Evolutionary conservation across 1,139 yeast species (phyloP).

Genomic region (Ogataea hybrid): DNA sequence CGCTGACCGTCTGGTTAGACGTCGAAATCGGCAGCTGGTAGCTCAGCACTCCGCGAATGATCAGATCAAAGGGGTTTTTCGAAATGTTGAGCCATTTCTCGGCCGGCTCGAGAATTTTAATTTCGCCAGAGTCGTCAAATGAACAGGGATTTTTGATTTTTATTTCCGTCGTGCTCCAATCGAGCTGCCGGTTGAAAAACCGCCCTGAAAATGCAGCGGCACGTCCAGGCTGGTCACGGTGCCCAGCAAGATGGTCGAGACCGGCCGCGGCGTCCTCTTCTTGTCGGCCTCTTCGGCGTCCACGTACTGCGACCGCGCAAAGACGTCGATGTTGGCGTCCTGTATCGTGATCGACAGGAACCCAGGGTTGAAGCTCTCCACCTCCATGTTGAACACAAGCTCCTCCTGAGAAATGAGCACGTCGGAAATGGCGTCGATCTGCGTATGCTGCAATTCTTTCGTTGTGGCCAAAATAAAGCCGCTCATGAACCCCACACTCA

Average conservation of each 20-base stretch:
- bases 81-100: conserved; percentile 75
- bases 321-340: conserved; percentile 76
- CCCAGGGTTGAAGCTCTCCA: conserved; percentile 87
- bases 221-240: conserved; percentile 64
- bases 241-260: conserved; percentile 73
- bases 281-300: conserved; percentile 10
- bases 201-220: conserved; percentile 74
- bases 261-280: conserved; percentile 11
- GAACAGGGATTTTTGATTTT: conserved; percentile 73
- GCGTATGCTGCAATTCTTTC: conserved; percentile 72
- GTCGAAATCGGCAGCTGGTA: conserved; percentile 70
- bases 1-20: conserved; percentile 55
- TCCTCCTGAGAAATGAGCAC: conserved; percentile 84
- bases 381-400: conserved; percentile 71
- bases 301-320: conserved; percentile 73
- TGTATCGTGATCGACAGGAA: conserved; percentile 64
- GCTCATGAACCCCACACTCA: conserved; percentile 69
- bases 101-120: conserved; percentile 25
- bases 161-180: conserved; percentile 60
- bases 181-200: conserved; percentile 64
- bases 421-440: conserved; percentile 59
- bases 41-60: conserved; percentile 77
- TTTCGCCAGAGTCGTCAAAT: conserved; percentile 18
- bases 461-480: conserved; percentile 88
- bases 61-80: conserved; percentile 81